Percentiles rank a stretch among this genome's conserved stretches.
phyloP scores from a whole-genome alignment of 1,139 yeast species.

The Hansenula sp. region DNA sequence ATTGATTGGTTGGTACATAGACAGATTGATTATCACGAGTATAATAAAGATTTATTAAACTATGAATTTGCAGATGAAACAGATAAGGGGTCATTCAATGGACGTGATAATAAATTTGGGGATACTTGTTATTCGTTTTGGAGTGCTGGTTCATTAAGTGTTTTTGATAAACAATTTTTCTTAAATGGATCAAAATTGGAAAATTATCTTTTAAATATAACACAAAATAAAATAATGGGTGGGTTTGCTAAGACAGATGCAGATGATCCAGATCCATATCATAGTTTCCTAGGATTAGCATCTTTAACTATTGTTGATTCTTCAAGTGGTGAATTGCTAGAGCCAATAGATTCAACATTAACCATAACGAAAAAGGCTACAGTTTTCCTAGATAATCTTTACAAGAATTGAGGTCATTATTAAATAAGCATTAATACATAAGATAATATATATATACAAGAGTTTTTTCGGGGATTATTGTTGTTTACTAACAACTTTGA shows the following conservation, averaged over 20 bases:
- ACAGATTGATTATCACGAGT: slow-evolving; percentile 40
- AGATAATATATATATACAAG: neutral
- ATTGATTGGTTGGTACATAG: slow-evolving; percentile 59
- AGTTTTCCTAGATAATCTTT: neutral
- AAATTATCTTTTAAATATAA: slow-evolving; percentile 46
- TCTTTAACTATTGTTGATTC: slow-evolving; percentile 43
- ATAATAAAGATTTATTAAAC: slow-evolving; percentile 17
- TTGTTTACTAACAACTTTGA: slow-evolving; percentile 35
- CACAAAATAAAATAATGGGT: slow-evolving; percentile 67
- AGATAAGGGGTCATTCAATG: slow-evolving; percentile 79
- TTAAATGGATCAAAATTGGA: slow-evolving; percentile 35
- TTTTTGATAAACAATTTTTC: slow-evolving; percentile 33
- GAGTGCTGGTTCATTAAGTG: slow-evolving; percentile 59
- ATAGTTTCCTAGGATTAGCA: slow-evolving; percentile 58
- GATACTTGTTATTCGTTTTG: slow-evolving; percentile 96
- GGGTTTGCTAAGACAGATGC: slow-evolving; percentile 76
- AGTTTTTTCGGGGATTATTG: too few relatives aligned
- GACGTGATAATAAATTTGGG: slow-evolving; percentile 76
- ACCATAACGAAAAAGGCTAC: slow-evolving; percentile 10
- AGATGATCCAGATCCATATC: slow-evolving; percentile 68
- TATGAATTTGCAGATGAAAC: slow-evolving; percentile 20
- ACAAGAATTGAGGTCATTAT: too few relatives aligned
- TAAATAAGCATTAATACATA: neutral
- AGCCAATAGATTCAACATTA: slow-evolving; percentile 20
- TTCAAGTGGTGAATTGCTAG: slow-evolving; percentile 7